A percentile compares a stretch with the other conserved stretches of the same genome.
phyloP scores from a whole-genome alignment of 345 rosid species.

The Erodium maritimum region DNA sequence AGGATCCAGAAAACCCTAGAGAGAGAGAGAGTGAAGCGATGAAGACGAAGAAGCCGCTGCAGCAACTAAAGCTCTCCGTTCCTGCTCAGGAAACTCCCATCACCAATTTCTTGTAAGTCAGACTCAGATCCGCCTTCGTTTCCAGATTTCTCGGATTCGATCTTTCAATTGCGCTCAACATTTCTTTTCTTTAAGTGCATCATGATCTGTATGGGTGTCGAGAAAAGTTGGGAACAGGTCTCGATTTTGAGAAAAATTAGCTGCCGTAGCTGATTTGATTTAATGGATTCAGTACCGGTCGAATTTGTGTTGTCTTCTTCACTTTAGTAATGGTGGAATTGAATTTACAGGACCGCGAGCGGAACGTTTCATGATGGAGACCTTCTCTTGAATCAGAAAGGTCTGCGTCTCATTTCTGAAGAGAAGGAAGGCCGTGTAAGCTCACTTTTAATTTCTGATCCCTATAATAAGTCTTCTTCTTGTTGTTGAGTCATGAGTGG shows the following conservation, averaged over 20 bases:
- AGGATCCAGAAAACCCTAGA: background rate
- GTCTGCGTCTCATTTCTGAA: conserved; percentile 51
- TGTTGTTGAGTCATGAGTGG: too few relatives aligned
- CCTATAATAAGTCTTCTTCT: too few relatives aligned
- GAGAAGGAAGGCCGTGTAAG: conserved; percentile 60
- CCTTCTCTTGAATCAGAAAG: conserved; percentile 79
- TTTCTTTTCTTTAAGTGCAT: background rate
- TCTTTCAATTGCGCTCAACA: background rate
- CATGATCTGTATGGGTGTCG: background rate
- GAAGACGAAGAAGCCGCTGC: conserved; percentile 68
- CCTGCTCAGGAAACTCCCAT: conserved; percentile 75
- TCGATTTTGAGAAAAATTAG: too few relatives aligned
- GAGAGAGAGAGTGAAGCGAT: conserved; percentile 14
- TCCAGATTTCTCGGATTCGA: too few relatives aligned
- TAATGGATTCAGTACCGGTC: background rate
- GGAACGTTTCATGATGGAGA: conserved; percentile 94
- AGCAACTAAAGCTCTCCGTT: conserved; percentile 78
- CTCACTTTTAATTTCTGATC: background rate
- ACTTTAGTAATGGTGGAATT: background rate
- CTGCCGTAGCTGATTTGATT: too few relatives aligned
- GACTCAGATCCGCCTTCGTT: background rate
- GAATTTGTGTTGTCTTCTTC: background rate
- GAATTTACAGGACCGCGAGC: conserved; percentile 62
- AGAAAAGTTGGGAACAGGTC: background rate
- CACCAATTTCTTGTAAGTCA: conserved; percentile 73